A percentile compares a stretch with the other conserved stretches of the same genome.
Evolutionary conservation across 257 asterid species (phyloP).

Genomic region (Nicotiana sylvestris): DNA sequence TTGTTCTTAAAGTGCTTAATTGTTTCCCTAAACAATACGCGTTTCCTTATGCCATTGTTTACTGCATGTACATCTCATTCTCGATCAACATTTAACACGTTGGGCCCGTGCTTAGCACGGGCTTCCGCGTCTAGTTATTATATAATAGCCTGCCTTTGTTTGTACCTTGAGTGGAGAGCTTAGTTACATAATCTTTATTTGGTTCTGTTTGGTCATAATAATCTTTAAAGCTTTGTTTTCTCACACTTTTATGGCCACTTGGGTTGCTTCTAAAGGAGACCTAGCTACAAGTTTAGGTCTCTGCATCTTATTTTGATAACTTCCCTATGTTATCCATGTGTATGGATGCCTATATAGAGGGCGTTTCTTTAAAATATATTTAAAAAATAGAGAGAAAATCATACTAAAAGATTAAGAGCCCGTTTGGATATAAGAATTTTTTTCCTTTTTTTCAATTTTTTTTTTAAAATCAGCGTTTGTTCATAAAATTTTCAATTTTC

Average conservation of each 20-base stretch:
- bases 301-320: background rate
- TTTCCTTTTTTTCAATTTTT: too few species aligned
- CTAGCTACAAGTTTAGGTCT: background rate
- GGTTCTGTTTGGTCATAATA: background rate
- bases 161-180: background rate
- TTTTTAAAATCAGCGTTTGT: too few species aligned
- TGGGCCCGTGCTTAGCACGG: too few species aligned
- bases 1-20: too few species aligned
- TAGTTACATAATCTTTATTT: background rate
- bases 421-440: too few species aligned
- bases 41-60: too few species aligned
- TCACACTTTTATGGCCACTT: background rate
- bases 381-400: too few species aligned
- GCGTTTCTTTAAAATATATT: background rate
- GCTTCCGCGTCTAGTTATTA: background rate
- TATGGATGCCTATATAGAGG: background rate
- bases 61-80: too few species aligned
- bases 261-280: background rate
- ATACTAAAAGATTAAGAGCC: too few species aligned
- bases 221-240: background rate
- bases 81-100: too few species aligned
- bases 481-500: too few species aligned
- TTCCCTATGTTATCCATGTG: background rate
- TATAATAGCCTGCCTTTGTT: background rate
- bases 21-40: too few species aligned